Base-by-base conservation (phyloP, 2,329 filamentous ascomycete genomes). In the Didymella pinodella region DNA sequence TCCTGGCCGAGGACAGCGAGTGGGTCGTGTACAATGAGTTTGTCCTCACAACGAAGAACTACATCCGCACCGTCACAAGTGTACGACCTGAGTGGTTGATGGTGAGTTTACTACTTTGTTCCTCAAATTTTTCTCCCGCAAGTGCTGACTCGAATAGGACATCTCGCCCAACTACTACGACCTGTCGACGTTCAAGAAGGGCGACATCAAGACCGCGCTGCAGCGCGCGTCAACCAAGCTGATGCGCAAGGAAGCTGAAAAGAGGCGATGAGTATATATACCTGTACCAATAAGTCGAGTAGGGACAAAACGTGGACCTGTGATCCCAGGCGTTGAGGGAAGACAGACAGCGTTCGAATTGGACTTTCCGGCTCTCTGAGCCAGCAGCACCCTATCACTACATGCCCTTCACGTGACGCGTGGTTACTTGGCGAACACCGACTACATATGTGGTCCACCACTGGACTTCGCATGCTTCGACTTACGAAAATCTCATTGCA, bases 21-120 rank as follows among this genome's bases (percentile, higher is more conserved):
- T 99, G 95, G 95, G 92, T 99, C 26, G 82, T 99, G 26, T 99
- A 99, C 80, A 97, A 98, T 72, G 96, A 99, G 75, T 99, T 98
- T 73, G 95, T 99, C 12, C 86, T 99, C 55, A 99, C 95, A 0
- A 95, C 91, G 52, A 97, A 99, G 85, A 96, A 98, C 81, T 99
- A 97, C 77, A 94, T 99, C 70, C 87, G 96, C 57, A 97, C 92
- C 0, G 92, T 97, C 47, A 98, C 93, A 12, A 88, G 91, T 29
- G 90, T 99, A 54, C 90, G 91, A 75, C 91, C 94, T 0, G 95
- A 99, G 78, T 99, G 95, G 95, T 82, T 99, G 62, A 76, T 98
- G 78, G 91, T 93, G 84, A 80, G 89, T 80, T 40, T 22, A 3
- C 3, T 3, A 22, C 22, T 22, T 22, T 22, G 22, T 22, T 22